phyloP scores from a whole-genome alignment of 2,329 filamentous ascomycete species.

The Tricladium varicosporioides region DNA sequence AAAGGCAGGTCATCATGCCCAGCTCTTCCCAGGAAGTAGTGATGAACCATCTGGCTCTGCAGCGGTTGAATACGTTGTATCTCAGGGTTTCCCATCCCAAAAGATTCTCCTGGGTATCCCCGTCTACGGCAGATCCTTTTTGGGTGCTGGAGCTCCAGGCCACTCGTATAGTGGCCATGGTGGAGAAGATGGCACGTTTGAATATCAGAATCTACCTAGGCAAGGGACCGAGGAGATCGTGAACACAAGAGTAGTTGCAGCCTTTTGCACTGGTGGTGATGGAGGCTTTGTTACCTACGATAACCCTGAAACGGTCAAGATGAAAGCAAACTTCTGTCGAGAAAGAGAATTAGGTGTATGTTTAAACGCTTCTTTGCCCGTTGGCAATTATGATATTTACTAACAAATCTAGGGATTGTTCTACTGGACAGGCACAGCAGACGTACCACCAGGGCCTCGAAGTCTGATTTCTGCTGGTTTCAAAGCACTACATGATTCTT shows the following conservation, averaged over 20 bases:
- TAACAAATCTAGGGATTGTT: slow-evolving; percentile 61
- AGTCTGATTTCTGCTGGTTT: slow-evolving; percentile 60
- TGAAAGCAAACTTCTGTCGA: slow-evolving; percentile 73
- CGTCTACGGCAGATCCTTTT: slow-evolving; percentile 72
- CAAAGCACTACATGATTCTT: slow-evolving; percentile 48
- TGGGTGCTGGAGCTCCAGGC: slow-evolving; percentile 62
- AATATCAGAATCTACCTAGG: slow-evolving; percentile 68
- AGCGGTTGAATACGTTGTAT: slow-evolving; percentile 63
- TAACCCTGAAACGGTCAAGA: slow-evolving; percentile 70
- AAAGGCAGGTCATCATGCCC: slow-evolving; percentile 71
- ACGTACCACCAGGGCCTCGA: slow-evolving; percentile 56
- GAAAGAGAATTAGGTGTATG: slow-evolving; percentile 64
- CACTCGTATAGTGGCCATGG: slow-evolving; percentile 55
- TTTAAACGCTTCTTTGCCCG: neutral
- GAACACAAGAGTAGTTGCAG: slow-evolving; percentile 66
- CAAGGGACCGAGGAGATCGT: slow-evolving; percentile 61
- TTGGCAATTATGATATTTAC: slow-evolving; percentile 8
- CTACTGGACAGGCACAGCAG: slow-evolving; percentile 77
- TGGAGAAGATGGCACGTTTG: slow-evolving; percentile 69
- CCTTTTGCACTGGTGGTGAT: slow-evolving; percentile 69
- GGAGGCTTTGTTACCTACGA: slow-evolving; percentile 80
- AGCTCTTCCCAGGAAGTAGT: slow-evolving; percentile 60
- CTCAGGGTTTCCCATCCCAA: slow-evolving; percentile 62
- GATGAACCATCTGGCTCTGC: slow-evolving; percentile 65
- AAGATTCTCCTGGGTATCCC: slow-evolving; percentile 78